Percentiles rank a stretch among this genome's conserved stretches.
phyloP scores from a whole-genome alignment of 352 stramenopile genomes.

The Lagenidium sp. region DNA sequence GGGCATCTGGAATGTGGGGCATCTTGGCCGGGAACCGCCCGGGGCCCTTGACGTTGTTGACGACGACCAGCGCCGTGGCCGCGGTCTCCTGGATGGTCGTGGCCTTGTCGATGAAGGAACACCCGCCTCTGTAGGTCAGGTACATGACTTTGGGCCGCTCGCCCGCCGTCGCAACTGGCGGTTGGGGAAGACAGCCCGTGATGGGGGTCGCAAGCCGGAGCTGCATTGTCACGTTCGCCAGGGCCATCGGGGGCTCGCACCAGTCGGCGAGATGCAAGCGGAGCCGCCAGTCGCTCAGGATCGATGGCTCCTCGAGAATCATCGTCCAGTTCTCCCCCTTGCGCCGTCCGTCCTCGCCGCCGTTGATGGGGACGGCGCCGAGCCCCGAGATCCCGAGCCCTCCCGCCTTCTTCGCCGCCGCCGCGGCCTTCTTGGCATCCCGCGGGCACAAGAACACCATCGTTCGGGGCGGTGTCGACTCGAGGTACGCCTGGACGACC shows the following conservation, averaged over 20 bases:
- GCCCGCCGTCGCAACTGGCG: not conserved
- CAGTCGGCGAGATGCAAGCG: conserved; percentile 49
- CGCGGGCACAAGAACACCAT: conserved; percentile 36
- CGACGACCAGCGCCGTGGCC: conserved; percentile 32
- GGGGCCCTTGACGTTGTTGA: conserved; percentile 57
- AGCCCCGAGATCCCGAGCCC: not conserved
- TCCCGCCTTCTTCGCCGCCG: not conserved
- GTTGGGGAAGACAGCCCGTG: conserved; percentile 24
- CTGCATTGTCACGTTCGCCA: conserved; percentile 9
- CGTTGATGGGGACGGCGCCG: not conserved
- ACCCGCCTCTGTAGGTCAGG: conserved; percentile 43
- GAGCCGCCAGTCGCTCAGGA: conserved; percentile 39
- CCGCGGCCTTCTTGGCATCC: not conserved
- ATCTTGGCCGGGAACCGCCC: conserved; percentile 37
- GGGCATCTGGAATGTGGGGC: conserved; percentile 13
- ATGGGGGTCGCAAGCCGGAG: conserved; percentile 27
- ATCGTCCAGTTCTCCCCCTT: conserved; percentile 51
- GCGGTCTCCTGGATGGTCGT: conserved; percentile 19
- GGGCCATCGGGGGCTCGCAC: conserved; percentile 25
- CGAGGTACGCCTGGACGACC: conserved; percentile 43
- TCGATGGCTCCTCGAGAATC: conserved; percentile 26
- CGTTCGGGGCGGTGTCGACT: conserved; percentile 25
- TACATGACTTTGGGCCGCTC: conserved; percentile 10
- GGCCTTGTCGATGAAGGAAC: conserved; percentile 65
- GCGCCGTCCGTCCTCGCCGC: too few relatives aligned